Conservation (phyloP, 2,329 filamentous ascomycete species). For the Pyrenochaeta sp. region DNA sequence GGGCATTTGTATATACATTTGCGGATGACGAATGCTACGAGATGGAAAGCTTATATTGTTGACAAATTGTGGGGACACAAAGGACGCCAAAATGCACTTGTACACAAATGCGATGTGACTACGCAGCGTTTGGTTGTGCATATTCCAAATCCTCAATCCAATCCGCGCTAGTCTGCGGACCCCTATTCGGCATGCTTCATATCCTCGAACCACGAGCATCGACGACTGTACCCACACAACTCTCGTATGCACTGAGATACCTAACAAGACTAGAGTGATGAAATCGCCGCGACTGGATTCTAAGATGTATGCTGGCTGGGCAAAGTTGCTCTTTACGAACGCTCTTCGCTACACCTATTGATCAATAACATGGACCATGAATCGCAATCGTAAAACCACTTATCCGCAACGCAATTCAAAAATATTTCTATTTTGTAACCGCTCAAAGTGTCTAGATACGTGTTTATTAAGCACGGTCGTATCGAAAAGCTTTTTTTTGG, state of each 20-base stretch:
- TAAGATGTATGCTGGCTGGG: background rate
- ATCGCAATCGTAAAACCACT: background rate
- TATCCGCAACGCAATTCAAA: background rate
- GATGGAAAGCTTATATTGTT: constrained; percentile 10
- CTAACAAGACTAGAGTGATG: constrained; percentile 6
- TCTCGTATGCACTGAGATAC: constrained; percentile 14
- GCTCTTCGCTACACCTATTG: background rate
- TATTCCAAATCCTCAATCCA: constrained; percentile 38
- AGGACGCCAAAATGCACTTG: constrained; percentile 5
- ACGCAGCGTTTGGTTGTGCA: constrained; percentile 21
- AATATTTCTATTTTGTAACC: background rate
- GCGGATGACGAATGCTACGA: constrained; percentile 3
- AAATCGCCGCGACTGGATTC: background rate
- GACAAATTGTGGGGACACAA: constrained; percentile 25
- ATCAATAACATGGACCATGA: too few species aligned
- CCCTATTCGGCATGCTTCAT: constrained; percentile 12
- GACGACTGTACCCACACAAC: constrained; percentile 8
- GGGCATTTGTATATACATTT: constrained; percentile 4
- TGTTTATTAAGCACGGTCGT: background rate
- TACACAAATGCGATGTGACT: constrained; percentile 8
- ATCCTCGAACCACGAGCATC: constrained; percentile 23
- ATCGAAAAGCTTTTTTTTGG: background rate
- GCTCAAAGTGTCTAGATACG: background rate
- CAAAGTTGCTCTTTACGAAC: background rate
- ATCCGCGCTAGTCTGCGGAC: constrained; percentile 26